phyloP scores from a whole-genome alignment of 176 grass and related monocot species.

The Puya raimondii region DNA sequence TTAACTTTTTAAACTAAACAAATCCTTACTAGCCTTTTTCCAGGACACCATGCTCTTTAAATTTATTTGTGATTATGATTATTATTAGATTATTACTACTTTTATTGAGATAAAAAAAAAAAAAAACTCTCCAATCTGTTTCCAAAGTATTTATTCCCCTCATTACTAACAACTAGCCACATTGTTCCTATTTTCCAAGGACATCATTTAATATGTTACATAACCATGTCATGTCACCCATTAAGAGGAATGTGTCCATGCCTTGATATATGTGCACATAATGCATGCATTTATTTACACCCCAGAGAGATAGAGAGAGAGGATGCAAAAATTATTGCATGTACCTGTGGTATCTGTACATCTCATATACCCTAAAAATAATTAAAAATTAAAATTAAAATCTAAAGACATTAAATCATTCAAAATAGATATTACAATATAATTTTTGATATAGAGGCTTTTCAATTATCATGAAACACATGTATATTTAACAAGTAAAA shows the following conservation, averaged over 20 bases:
- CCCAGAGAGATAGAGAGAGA: not conserved
- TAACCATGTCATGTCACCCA: not conserved
- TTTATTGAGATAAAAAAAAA: not conserved
- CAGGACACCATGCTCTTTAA: no score
- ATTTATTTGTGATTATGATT: no score
- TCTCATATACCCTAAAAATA: not conserved
- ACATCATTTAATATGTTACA: not conserved
- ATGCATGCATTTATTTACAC: not conserved
- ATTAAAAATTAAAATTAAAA: not conserved
- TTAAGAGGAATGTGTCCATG: not conserved
- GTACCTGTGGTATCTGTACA: no score
- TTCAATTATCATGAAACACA: no score
- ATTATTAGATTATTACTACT: no score
- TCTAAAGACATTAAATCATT: not conserved
- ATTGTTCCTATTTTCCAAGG: not conserved
- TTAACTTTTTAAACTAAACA: no score
- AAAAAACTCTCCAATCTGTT: not conserved
- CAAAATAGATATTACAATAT: no score
- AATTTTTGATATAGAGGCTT: not conserved
- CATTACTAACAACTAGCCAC: not conserved
- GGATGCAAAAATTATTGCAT: not conserved
- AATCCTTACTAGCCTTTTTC: no score
- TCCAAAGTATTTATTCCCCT: slow-evolving; percentile 2
- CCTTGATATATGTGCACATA: not conserved
- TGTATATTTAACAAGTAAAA: not conserved